Evolutionary conservation across 192 early-diverging fungal species (phyloP).

Genomic region (Coemansia brasiliensis): DNA sequence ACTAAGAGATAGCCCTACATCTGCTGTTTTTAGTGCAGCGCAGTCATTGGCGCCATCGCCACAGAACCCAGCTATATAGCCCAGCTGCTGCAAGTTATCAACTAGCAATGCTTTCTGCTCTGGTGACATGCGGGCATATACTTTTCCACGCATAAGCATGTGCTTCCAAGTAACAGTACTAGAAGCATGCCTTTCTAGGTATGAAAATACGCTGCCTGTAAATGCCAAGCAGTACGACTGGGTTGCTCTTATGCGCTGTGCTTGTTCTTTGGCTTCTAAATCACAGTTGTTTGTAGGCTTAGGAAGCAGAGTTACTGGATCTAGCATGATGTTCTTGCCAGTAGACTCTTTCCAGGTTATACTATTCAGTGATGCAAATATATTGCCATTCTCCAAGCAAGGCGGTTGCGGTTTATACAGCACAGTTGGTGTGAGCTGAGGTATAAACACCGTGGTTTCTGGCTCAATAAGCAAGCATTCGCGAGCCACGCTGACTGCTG

Average conservation of each 20-base stretch:
- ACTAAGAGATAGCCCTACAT: constrained; percentile 92
- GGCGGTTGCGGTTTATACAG: neutral
- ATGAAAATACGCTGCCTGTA: constrained; percentile 87
- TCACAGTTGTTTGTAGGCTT: constrained; percentile 6
- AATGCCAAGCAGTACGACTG: constrained; percentile 78
- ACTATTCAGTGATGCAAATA: constrained; percentile 1
- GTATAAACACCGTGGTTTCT: constrained; percentile 72
- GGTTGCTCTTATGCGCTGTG: constrained; percentile 24
- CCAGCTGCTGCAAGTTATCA: constrained; percentile 76
- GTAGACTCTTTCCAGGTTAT: constrained; percentile 58
- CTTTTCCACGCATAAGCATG: constrained; percentile 84
- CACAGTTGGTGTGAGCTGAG: constrained; percentile 24
- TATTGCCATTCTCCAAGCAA: neutral
- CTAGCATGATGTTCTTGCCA: constrained; percentile 48
- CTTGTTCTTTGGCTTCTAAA: constrained; percentile 1
- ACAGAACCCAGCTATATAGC: constrained; percentile 92
- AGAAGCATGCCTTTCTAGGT: constrained; percentile 56
- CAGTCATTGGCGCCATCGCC: constrained; percentile 99
- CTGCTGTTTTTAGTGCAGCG: constrained; percentile 90
- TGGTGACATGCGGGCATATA: constrained; percentile 97
- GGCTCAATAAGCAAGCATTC: constrained; percentile 85
- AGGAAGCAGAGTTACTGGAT: constrained; percentile 50
- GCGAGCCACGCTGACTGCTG: constrained; percentile 88
- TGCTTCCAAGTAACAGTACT: constrained; percentile 57
- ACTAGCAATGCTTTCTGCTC: constrained; percentile 95